Percentiles rank a stretch among this genome's conserved stretches.
These are phyloP conservation scores for Anthoceros angustus DNA, from an alignment of 225 moss, liverwort and hornwort species.

Conservation along the genomic window DNA sequence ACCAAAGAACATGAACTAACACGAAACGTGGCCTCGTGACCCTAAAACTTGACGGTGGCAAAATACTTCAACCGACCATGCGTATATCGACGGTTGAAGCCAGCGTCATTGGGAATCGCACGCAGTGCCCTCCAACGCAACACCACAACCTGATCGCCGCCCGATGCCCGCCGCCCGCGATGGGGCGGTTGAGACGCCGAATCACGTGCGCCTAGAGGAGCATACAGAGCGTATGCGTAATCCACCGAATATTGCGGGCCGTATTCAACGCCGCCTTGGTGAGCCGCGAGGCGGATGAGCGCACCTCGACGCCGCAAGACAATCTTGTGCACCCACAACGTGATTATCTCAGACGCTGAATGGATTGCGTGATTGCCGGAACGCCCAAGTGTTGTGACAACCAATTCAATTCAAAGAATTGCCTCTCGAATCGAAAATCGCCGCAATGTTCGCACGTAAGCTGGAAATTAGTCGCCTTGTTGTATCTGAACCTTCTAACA, in stretches of 20 bases:
- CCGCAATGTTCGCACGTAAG: background rate
- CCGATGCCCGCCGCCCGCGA: too few relatives aligned
- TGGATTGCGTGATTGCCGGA: background rate
- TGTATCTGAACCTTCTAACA: background rate
- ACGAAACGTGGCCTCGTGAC: too few relatives aligned
- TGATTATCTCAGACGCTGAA: background rate
- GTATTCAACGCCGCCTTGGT: background rate
- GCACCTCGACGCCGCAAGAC: too few relatives aligned
- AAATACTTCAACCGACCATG: too few relatives aligned
- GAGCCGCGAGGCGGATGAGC: background rate
- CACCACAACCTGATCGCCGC: too few relatives aligned
- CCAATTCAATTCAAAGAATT: background rate
- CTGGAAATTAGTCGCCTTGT: too few relatives aligned
- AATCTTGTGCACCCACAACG: background rate
- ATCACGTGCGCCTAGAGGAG: background rate
- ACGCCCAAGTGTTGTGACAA: background rate
- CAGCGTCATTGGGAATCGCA: too few relatives aligned
- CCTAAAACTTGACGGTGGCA: too few relatives aligned
- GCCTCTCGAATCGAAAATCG: background rate
- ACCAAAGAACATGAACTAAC: too few relatives aligned
- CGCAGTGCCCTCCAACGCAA: too few relatives aligned
- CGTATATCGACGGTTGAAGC: too few relatives aligned
- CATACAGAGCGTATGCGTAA: background rate
- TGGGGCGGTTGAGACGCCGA: background rate
- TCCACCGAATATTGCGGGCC: background rate